Base-by-base conservation (phyloP, 768 basidiomycete genomes). In the Pleurotus tuoliensis region DNA sequence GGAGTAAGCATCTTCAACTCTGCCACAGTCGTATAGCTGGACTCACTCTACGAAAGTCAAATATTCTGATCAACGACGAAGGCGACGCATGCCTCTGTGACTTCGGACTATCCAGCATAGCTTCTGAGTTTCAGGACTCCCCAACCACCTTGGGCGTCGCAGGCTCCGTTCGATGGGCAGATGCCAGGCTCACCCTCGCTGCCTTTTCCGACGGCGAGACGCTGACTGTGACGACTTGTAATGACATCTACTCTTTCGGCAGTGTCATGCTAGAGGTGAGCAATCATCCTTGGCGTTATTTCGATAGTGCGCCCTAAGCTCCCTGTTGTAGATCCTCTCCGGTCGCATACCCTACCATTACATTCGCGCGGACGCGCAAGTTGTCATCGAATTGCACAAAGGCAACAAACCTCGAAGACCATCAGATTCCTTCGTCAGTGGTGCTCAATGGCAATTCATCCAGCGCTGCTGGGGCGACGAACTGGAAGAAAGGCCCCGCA, bases 111-210 rank as follows among this genome's bases (percentile, higher is more conserved):
- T 81, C 78, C 2, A 71, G 65, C 20, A 65, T 80, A 50, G 59
- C 69, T 34, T 66, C 65, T 0, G 71, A 76, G 37, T 61, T 76
- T 25, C 62, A 70, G 40, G 66, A 66, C 4, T 56, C 66, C 41
- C 71, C 67, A 55, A 72, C 74, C 4, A 68, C 65, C n/a, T 15
- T 30, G 7, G 51, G 34, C 38, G 63, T 79, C 25, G 73, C 74
- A 15, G 78, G 80, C 6, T 76, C 75, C 20, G 68, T 79, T 34
- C 71, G 78, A 1, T 81, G 80, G 78, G 75, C 74, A 4, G 80
- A 79, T 56, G 68, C 77, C 0, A 64, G 73, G 13, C 56, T 82
- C 0, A 39, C 66, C 16, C 58, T 57, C 15, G 30, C 41, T 5
- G 12, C 47, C 12, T 47, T 27, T 11, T 27, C 39, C 47, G 66